These are phyloP conservation scores for Alternaria solani DNA, from an alignment of 2,329 filamentous ascomycete genomes.

Conservation along the genomic window DNA sequence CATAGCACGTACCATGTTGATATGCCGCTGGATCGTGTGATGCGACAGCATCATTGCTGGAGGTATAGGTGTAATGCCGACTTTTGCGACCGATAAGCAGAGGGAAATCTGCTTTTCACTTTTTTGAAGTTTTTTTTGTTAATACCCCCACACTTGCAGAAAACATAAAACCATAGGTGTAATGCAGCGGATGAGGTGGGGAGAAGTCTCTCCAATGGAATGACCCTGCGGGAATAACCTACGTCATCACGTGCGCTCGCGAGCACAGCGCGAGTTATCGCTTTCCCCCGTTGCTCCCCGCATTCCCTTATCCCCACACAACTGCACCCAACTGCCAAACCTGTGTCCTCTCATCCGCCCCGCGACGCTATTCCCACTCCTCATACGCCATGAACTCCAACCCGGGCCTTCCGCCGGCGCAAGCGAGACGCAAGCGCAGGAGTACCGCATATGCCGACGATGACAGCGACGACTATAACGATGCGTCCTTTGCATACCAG, in stretches of 20 bases:
- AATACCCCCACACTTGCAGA: too few relatives aligned
- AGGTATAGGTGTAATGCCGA: not conserved
- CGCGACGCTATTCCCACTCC: not conserved
- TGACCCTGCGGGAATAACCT: not conserved
- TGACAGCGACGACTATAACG: conserved; percentile 19
- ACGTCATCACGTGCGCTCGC: conserved; percentile 22
- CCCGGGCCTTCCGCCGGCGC: not conserved
- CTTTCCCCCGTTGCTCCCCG: not conserved
- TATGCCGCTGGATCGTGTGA: not conserved
- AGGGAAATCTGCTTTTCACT: too few relatives aligned
- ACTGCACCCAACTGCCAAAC: not conserved
- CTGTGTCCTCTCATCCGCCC: not conserved
- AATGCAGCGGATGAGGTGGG: not conserved
- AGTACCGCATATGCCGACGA: conserved; percentile 18
- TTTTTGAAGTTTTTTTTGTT: too few relatives aligned
- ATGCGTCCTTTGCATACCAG: conserved; percentile 3
- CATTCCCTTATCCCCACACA: not conserved
- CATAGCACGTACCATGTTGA: not conserved
- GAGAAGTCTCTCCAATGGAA: not conserved
- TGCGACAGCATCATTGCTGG: not conserved
- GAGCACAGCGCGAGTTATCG: conserved; percentile 7
- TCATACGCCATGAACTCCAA: conserved; percentile 6
- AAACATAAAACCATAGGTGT: too few relatives aligned
- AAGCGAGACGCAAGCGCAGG: conserved; percentile 36
- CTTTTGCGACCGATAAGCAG: too few relatives aligned